Evolutionary conservation across 2,329 filamentous ascomycete genomes (phyloP).

Genomic region (Neodidymelliopsis sp.): DNA sequence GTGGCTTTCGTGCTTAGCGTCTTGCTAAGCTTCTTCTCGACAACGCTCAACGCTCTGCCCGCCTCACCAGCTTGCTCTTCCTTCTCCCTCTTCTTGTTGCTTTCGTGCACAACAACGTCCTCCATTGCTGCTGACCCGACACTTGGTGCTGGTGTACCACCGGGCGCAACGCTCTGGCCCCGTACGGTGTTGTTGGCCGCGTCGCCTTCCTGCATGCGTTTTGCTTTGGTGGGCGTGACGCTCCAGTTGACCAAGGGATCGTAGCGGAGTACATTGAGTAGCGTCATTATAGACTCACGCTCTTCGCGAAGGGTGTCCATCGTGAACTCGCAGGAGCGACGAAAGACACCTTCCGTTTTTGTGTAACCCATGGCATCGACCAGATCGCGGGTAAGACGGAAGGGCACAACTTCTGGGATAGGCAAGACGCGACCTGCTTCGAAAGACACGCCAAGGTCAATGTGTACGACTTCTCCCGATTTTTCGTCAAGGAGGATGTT

Average conservation of each 20-base stretch:
- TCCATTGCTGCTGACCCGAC: conserved; percentile 23
- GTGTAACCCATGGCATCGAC: conserved; percentile 97
- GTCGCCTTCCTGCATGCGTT: conserved; percentile 71
- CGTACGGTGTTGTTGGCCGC: conserved; percentile 53
- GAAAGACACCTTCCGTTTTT: conserved; percentile 93
- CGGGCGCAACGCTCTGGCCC: conserved; percentile 39
- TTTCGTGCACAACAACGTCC: conserved; percentile 37
- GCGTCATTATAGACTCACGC: conserved; percentile 97
- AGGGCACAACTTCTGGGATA: conserved; percentile 94
- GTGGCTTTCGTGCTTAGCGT: conserved; percentile 92
- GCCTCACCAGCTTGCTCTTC: conserved; percentile 77
- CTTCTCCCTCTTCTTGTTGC: conserved; percentile 53
- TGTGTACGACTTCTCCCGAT: conserved; percentile 94
- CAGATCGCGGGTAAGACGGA: conserved; percentile 90
- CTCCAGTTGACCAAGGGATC: conserved; percentile 98
- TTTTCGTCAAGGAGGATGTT: conserved; percentile 93
- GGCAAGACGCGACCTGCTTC: conserved; percentile 95
- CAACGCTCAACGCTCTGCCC: conserved; percentile 87
- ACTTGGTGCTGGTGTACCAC: conserved; percentile 41
- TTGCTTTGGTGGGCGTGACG: conserved; percentile 73
- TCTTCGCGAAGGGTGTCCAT: conserved; percentile 94
- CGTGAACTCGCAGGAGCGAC: conserved; percentile 97
- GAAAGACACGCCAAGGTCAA: conserved; percentile 95
- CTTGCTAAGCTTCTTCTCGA: conserved; percentile 95
- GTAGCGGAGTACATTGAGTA: conserved; percentile 96